Conservation (phyloP, 148 eudicot species). For the Beta vulgaris region DNA sequence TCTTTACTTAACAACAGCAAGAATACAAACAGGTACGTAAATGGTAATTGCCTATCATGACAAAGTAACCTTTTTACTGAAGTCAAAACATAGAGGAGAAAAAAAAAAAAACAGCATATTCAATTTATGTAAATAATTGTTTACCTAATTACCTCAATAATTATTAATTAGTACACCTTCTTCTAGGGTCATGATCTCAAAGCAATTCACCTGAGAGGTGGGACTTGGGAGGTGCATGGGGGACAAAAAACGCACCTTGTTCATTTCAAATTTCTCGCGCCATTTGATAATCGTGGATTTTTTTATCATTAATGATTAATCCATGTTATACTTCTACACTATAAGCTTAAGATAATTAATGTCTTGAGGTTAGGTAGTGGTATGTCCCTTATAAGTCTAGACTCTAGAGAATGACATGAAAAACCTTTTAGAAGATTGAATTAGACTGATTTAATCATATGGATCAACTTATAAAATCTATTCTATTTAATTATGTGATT, state of each 20-base stretch:
- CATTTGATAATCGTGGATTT: not conserved
- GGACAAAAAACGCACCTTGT: not conserved
- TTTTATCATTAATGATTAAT: no score
- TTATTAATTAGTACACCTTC: slow-evolving; percentile 4
- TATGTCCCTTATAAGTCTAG: no score
- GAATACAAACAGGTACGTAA: no score
- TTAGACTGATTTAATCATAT: no score
- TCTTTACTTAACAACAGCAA: slow-evolving; percentile 18
- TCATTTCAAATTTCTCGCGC: slow-evolving; percentile 14
- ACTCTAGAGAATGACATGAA: not conserved
- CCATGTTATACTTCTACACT: not conserved
- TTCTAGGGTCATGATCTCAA: slow-evolving; percentile 21
- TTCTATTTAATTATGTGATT: no score
- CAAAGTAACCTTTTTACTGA: slow-evolving; percentile 12
- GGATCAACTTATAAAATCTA: no score
- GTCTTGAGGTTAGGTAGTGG: not conserved
- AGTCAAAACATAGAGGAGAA: slow-evolving; percentile 22
- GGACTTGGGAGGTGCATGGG: no score
- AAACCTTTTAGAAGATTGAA: not conserved
- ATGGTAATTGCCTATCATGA: slow-evolving; percentile 21
- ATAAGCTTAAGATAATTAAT: not conserved
- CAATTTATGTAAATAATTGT: not conserved
- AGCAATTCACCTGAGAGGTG: slow-evolving; percentile 15
- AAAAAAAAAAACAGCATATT: slow-evolving; percentile 1
- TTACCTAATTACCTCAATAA: not conserved